Evolutionary conservation across 192 early-diverging fungal species (phyloP), one percentile per base, ranked within the genome.

Genomic region (Geranomyces michiganensis): DNA sequence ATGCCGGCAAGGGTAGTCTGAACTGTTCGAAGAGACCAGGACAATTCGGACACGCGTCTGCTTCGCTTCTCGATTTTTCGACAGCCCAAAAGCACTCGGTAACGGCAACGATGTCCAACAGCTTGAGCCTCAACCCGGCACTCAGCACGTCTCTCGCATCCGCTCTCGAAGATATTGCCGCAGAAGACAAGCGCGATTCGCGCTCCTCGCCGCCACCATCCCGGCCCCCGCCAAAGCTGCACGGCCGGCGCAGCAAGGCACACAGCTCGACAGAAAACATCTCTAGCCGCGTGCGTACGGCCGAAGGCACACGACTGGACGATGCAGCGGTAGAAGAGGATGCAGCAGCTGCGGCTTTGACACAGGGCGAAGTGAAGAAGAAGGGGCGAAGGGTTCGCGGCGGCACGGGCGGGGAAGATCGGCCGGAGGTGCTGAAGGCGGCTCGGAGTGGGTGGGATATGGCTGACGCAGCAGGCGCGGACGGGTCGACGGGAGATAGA

Each of bases 171-270:
- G 51, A 53, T 17, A 53, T 53, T 53, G 51, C 51, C 51, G 24
- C 51, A n/a, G 24, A 26, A 7, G 51, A 53, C 51, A 53, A 53
- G 24, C 51, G 19, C 24, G 51, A 53, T 15, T 53, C 51, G n/a
- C 51, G 51, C 51, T n/a, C 51, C 51, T 53, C 51, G 51, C 51
- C 51, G 51, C 51, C 51, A 7, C 51, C 51, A 24, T 53, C 51
- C 3, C 51, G 51, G n/a, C 51, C 51, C 7, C 51, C 51, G 51
- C 51, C 51, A 24, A 53, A 53, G 24, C 51, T 26, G n/a, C 51
- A 53, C 24, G 51, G 51, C 19, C 51, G 51, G 4, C 51, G 51
- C 51, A 53, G 24, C 19, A 53, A 53, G 15, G 51, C 51, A 26
- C 24, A 53, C 24, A 53, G 24, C 24, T 24, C n/a, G 19, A 53